Conservation (phyloP, 2,329 filamentous ascomycete genomes). For the Verticillium nubilum region DNA sequence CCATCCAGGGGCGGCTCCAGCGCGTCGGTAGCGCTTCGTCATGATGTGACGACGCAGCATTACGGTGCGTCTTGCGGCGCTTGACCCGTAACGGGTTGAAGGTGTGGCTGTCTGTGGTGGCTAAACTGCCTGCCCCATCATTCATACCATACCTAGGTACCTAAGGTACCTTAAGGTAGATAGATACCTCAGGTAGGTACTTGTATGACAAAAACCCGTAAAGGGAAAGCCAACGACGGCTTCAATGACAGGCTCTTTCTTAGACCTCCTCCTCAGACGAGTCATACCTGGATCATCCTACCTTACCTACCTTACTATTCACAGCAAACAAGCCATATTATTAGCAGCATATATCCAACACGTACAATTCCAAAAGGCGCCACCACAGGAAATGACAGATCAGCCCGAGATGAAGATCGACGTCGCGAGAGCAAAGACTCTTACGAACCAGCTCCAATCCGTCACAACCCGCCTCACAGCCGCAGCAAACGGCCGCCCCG, state of each 20-base stretch:
- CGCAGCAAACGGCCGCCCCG: conserved; percentile 53
- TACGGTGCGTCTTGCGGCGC: neutral
- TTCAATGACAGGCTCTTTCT: neutral
- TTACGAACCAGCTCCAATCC: conserved; percentile 55
- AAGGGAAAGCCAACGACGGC: neutral
- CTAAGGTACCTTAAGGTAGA: too few species aligned
- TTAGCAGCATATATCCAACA: too few species aligned
- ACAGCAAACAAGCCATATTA: too few species aligned
- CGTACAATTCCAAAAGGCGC: too few species aligned
- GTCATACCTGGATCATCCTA: too few species aligned
- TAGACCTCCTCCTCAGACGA: too few species aligned
- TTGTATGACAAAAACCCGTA: too few species aligned
- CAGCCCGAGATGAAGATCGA: conserved; percentile 54
- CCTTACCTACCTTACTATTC: conserved; percentile 3
- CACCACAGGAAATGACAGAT: conserved; percentile 8
- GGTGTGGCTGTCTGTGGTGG: neutral
- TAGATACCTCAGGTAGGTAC: too few species aligned
- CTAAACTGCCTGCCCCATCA: too few species aligned
- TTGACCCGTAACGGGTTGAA: neutral
- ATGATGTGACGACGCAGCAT: neutral
- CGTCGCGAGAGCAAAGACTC: conserved; percentile 53
- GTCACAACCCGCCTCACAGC: conserved; percentile 54
- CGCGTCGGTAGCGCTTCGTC: neutral
- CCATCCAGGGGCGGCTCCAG: neutral
- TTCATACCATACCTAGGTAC: too few species aligned